These are phyloP conservation scores for Pseudomassariella vexata DNA, from an alignment of 2,329 filamentous ascomycete species.

Conservation along the genomic window DNA sequence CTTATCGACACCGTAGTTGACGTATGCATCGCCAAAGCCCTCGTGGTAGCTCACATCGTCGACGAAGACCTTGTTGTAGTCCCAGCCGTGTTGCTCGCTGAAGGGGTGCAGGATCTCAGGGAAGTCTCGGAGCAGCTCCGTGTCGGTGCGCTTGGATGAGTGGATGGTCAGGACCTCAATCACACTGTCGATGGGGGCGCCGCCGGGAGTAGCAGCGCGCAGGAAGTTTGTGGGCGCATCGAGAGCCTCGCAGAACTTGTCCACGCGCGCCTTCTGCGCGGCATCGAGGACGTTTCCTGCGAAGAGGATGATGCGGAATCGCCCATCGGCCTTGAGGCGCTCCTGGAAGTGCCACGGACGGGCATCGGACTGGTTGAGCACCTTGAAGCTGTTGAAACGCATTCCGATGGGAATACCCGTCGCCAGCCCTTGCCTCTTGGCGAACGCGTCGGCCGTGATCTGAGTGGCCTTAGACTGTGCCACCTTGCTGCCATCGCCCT, in stretches of 20 bases:
- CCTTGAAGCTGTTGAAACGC: conserved; percentile 53
- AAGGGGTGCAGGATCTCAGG: conserved; percentile 43
- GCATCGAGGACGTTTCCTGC: conserved; percentile 47
- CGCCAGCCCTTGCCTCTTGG: conserved; percentile 35
- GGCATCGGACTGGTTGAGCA: conserved; percentile 51
- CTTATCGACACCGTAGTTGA: conserved; percentile 51
- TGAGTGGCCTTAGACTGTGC: conserved; percentile 4
- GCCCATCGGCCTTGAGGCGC: conserved; percentile 48
- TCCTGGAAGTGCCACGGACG: conserved; percentile 56
- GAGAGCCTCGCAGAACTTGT: conserved; percentile 41
- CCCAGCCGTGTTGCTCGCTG: conserved; percentile 41
- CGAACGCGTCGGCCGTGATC: conserved; percentile 11
- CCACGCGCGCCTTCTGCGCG: conserved; percentile 37
- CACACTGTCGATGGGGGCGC: conserved; percentile 18
- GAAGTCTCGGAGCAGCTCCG: conserved; percentile 44
- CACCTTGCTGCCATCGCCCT: conserved; percentile 40
- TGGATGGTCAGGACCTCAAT: conserved; percentile 60
- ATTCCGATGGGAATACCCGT: conserved; percentile 43
- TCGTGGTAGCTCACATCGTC: conserved; percentile 52
- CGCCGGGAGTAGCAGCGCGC: conserved; percentile 6
- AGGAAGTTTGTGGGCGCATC: conserved; percentile 20
- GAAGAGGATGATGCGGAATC: conserved; percentile 57
- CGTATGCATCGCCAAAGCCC: conserved; percentile 44
- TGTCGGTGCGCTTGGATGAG: conserved; percentile 40
- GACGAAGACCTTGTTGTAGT: conserved; percentile 52